phyloP scores from a whole-genome alignment of 108 stramenopile species.

The Phaeodactylum tricornutum region DNA sequence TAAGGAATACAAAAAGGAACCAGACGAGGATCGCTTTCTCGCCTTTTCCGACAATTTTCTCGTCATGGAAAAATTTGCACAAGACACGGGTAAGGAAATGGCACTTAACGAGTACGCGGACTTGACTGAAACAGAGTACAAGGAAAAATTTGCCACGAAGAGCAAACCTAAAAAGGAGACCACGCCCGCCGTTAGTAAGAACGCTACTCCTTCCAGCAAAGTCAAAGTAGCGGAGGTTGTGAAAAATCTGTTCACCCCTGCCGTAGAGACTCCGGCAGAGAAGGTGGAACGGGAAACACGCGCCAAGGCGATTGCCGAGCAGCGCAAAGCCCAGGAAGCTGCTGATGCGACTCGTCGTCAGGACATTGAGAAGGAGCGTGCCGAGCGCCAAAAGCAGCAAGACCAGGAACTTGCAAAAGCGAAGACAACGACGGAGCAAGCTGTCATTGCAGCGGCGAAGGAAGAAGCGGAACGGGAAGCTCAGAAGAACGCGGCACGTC shows the following conservation, averaged over 20 bases:
- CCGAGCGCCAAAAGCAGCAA: constrained; percentile 5
- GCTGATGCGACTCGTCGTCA: constrained; percentile 7
- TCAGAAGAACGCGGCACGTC: constrained; percentile 41
- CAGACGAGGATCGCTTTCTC: constrained; percentile 60
- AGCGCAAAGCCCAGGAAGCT: no score
- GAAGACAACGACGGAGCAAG: background rate
- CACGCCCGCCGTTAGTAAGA: no score
- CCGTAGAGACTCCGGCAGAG: no score
- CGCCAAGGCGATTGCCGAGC: no score
- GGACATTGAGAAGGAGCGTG: constrained; percentile 14
- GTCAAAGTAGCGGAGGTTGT: no score
- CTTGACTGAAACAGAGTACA: constrained; percentile 68
- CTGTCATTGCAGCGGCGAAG: constrained; percentile 22
- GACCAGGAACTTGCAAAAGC: background rate
- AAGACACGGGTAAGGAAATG: constrained; percentile 65
- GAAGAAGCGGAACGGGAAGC: constrained; percentile 50
- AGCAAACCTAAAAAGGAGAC: no score
- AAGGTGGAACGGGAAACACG: no score
- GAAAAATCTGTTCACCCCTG: no score
- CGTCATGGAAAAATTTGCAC: constrained; percentile 77
- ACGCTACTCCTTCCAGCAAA: no score
- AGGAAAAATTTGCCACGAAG: no score
- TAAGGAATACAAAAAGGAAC: constrained; percentile 58
- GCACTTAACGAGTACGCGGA: constrained; percentile 73
- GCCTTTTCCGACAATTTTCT: constrained; percentile 66